A percentile compares a stretch with the other conserved stretches of the same genome.
phyloP scores from a whole-genome alignment of 805 yeast species.

The Metschnikowia lunata region DNA sequence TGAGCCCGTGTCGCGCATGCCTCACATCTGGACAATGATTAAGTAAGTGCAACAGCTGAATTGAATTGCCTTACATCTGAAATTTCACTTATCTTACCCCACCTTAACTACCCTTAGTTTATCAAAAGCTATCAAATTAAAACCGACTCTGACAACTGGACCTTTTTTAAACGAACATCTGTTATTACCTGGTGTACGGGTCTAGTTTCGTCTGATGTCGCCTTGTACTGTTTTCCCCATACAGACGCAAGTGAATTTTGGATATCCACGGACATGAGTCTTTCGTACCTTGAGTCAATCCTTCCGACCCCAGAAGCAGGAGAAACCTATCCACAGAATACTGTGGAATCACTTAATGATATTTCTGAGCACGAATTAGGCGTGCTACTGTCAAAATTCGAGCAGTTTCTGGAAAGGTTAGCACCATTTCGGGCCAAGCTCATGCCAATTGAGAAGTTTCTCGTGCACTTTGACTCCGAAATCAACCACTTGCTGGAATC shows the following conservation, averaged over 20 bases:
- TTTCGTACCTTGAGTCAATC: slow-evolving; percentile 14
- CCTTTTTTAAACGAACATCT: too few species aligned
- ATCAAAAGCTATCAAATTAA: too few species aligned
- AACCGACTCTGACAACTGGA: too few species aligned
- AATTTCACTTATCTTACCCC: too few species aligned
- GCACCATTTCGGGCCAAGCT: slow-evolving; percentile 23
- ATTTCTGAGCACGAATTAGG: slow-evolving; percentile 16
- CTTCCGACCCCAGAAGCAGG: slow-evolving; percentile 10
- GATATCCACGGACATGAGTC: slow-evolving; percentile 8
- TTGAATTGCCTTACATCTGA: too few species aligned
- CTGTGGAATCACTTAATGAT: slow-evolving; percentile 1
- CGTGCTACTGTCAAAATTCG: slow-evolving; percentile 15
- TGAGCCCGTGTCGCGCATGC: too few species aligned
- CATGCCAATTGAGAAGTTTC: slow-evolving; percentile 49
- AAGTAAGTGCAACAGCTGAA: too few species aligned
- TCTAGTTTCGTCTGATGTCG: not conserved
- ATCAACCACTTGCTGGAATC: slow-evolving; percentile 30
- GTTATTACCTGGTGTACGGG: not conserved
- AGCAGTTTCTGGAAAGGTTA: slow-evolving; percentile 9
- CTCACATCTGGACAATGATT: too few species aligned
- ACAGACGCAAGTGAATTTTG: too few species aligned
- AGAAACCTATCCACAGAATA: not conserved
- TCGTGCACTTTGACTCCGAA: slow-evolving; percentile 54
- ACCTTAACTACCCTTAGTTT: too few species aligned
- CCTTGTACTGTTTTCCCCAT: too few species aligned